Percentiles rank a stretch among this genome's conserved stretches.
Conservation (phyloP, 495 filamentous ascomycete genomes). For the Penicillium crystallinum region DNA sequence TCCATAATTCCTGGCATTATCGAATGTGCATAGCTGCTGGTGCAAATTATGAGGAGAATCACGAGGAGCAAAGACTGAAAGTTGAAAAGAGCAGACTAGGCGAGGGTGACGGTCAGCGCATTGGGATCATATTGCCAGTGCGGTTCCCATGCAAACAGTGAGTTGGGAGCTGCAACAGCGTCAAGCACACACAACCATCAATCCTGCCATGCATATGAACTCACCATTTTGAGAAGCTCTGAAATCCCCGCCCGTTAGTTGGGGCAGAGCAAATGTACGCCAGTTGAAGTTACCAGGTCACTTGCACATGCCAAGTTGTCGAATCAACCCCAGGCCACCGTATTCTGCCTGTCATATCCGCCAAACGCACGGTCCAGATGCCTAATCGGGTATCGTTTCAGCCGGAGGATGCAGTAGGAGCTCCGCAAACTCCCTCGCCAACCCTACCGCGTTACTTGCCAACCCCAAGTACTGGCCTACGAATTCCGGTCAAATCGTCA, state of each 20-base stretch:
- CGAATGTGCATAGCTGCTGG: slow-evolving; percentile 85
- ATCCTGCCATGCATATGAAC: neutral
- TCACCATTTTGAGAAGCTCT: slow-evolving; percentile 17
- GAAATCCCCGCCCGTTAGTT: neutral
- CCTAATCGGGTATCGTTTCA: neutral
- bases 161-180: neutral
- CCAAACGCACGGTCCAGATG: slow-evolving; percentile 17
- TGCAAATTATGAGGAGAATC: slow-evolving; percentile 92
- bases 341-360: slow-evolving; percentile 26
- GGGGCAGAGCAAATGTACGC: neutral
- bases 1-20: slow-evolving; percentile 90
- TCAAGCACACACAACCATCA: neutral
- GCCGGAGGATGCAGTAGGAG: neutral
- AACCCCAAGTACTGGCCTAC: neutral
- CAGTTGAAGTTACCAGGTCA: slow-evolving; percentile 2
- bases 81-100: slow-evolving; percentile 92
- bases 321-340: neutral
- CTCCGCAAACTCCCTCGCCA: neutral
- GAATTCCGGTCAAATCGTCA: neutral
- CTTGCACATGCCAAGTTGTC: neutral
- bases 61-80: slow-evolving; percentile 92
- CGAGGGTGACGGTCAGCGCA: neutral
- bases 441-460: neutral
- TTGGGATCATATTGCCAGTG: slow-evolving; percentile 9
- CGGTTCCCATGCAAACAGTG: slow-evolving; percentile 5